Evolutionary conservation across 768 basidiomycete species (phyloP), one percentile per base, ranked within the genome.

Genomic region (Mrakia frigida): DNA sequence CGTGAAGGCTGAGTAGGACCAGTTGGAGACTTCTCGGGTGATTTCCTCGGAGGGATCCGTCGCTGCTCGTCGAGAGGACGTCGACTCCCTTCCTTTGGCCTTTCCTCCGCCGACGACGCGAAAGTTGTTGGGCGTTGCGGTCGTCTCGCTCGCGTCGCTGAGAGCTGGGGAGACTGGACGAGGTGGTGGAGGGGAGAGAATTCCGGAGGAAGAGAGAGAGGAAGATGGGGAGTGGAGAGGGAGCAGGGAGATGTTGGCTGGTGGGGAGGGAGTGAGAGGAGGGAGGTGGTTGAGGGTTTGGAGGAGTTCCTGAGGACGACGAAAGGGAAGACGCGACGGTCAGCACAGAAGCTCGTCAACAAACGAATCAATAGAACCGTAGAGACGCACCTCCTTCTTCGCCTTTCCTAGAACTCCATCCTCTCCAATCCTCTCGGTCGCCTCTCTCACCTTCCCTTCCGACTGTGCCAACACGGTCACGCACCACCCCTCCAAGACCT

Each of bases 401-500:
- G 41, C 35, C 41, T 28, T 52, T 2, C 69, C 69, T 7, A 75
- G 74, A 18, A 75, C 69, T 14, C 52, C 68, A 41, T 75, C 74
- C 56, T 39, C 14, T 13, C 69, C 31, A 31, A 75, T 53, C 35
- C 61, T 37, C 39, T 46, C 53, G 16, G 25, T 50, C 39, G n/a
- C 68, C 46, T 70, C 68, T 52, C 72, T 28, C 37, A 70, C 28
- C 35, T 71, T 65, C 46, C 63, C 50, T n/a, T 60, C 46, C 33
- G 37, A 31, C 31, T 61, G 41, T 25, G 77, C 77, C 14, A 78
- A 80, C 59, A 74, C 75, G 18, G 70, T 81, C 11, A 81, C 80
- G 28, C 37, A 68, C 78, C 41, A 73, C 60, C 21, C 13, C 59
- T 74, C 79, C 74, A 67, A 79, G 78, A 31, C 81, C 80, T 72